Percentiles rank a stretch among this genome's conserved stretches.
phyloP scores from a whole-genome alignment of 1,139 yeast species.

The Diutina pseudorugosa region DNA sequence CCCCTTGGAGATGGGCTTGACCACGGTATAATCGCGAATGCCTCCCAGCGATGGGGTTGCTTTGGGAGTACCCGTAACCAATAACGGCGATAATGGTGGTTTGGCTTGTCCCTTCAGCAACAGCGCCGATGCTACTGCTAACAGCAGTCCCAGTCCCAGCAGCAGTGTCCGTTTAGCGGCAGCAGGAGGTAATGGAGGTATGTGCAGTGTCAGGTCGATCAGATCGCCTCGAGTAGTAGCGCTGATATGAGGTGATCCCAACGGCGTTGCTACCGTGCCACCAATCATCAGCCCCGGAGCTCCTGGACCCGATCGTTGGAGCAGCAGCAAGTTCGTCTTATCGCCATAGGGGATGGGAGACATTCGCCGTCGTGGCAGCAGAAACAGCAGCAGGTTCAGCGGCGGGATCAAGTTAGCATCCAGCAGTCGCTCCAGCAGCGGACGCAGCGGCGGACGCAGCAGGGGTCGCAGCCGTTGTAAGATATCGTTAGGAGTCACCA shows the following conservation, averaged over 20 bases:
- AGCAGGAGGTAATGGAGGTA: background rate
- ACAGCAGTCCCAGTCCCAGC: conserved; percentile 1
- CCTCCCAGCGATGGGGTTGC: conserved; percentile 34
- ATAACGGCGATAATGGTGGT: conserved; percentile 72
- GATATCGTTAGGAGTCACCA: conserved; percentile 4
- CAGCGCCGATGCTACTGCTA: background rate
- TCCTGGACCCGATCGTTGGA: conserved; percentile 24
- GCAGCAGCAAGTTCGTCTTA: conserved; percentile 39
- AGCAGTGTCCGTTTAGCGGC: background rate
- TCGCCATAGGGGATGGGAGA: conserved; percentile 42
- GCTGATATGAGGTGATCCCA: background rate
- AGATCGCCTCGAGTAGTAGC: background rate
- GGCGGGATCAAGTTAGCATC: background rate
- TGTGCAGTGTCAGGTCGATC: background rate
- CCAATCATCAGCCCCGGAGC: background rate
- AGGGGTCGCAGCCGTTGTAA: background rate
- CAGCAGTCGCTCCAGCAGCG: background rate
- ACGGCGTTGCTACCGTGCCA: background rate
- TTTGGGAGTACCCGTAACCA: conserved; percentile 37
- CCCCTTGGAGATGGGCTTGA: conserved; percentile 92
- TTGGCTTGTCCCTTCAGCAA: conserved; percentile 12
- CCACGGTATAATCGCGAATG: conserved; percentile 77
- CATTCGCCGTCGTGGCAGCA: conserved; percentile 42
- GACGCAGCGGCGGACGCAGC: background rate
- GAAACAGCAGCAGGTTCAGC: conserved; percentile 10